Base-by-base conservation (phyloP, 805 yeast species). In the Kazachstania psychrophila region DNA sequence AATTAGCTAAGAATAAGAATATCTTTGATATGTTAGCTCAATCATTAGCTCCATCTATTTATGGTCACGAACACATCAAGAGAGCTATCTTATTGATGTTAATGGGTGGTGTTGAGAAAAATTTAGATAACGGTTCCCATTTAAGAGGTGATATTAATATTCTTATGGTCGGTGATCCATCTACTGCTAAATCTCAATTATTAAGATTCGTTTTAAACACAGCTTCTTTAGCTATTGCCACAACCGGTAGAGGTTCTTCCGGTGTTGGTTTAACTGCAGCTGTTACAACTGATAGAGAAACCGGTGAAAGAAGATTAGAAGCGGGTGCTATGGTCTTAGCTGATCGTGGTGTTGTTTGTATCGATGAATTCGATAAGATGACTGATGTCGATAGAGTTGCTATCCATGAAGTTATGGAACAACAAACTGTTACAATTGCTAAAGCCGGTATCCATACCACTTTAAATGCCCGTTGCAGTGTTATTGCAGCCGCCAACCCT, bases 261-360 rank as follows among this genome's bases (percentile, higher is more conserved):
- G 98, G 98, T 60, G 98, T 92, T 31, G 98, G 98, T 85, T 72
- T 92, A 53, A 92, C 98, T 0, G 98, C 98, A 14, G 98, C 98
- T 1, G 98, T 92, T 3, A 88, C 96, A 6, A 74, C 88, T 1
- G 98, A 92, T 61, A 81, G 79, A 52, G 98, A 92, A 61, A 92
- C 98, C 0, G 97, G 97, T 42, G 98, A 92, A 64, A 72, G 96
- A 52, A 73, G 94, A 49, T 68, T 92, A 46, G 98, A 92, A 64
- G 98, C 97, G 1, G 98, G 98, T 70, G 98, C 98, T 3, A 89
- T 92, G 96, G 98, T 92, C 26, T 68, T 92, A 44, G 98, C 97
- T 10, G 98, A 92, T 62, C 70, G 96, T 46, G 98, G 98, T 45
- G 73, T 92, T 39, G 96, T 92, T 28, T 92, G 98, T 73, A 94